Percentiles rank a stretch among this genome's conserved stretches.
phyloP scores from a whole-genome alignment of 768 basidiomycete species.

The Lentinula lateritia region DNA sequence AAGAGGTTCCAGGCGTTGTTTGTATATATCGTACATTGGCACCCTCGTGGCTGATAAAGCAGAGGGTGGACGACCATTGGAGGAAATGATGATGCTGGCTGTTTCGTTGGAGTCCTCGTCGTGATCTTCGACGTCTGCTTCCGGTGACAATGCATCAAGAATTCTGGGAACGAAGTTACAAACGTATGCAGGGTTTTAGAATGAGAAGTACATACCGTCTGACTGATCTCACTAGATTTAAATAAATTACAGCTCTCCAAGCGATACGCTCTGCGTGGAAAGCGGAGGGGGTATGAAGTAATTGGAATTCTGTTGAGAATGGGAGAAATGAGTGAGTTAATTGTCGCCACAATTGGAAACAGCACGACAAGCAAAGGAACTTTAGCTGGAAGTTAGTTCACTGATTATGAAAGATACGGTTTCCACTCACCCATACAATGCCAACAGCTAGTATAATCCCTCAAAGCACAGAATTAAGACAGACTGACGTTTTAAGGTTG shows the following conservation, averaged over 20 bases:
- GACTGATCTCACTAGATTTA: slow-evolving; percentile 81
- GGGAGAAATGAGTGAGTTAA: background rate
- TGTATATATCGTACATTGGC: slow-evolving; percentile 58
- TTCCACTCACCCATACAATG: background rate
- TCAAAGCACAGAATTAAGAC: background rate
- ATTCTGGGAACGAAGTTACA: slow-evolving; percentile 38
- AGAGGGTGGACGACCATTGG: slow-evolving; percentile 45
- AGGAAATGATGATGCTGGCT: slow-evolving; percentile 45
- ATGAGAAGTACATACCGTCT: slow-evolving; percentile 45
- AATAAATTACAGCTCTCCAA: slow-evolving; percentile 85
- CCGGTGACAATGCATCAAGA: slow-evolving; percentile 66
- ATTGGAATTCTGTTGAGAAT: slow-evolving; percentile 63
- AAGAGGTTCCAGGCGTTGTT: slow-evolving; percentile 60
- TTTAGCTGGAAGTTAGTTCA: background rate
- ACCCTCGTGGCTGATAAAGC: slow-evolving; percentile 46
- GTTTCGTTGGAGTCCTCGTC: slow-evolving; percentile 54
- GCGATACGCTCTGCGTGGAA: slow-evolving; percentile 79
- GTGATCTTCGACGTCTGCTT: slow-evolving; percentile 56
- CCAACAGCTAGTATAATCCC: background rate
- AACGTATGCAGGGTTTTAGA: background rate
- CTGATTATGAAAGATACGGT: background rate
- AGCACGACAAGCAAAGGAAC: background rate
- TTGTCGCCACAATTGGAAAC: background rate
- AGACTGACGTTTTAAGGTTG: slow-evolving; percentile 80
- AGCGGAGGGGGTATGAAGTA: slow-evolving; percentile 69